These are phyloP conservation scores for Macrotyloma uniflorum DNA, from an alignment of 306 rosid species.

Conservation along the genomic window DNA sequence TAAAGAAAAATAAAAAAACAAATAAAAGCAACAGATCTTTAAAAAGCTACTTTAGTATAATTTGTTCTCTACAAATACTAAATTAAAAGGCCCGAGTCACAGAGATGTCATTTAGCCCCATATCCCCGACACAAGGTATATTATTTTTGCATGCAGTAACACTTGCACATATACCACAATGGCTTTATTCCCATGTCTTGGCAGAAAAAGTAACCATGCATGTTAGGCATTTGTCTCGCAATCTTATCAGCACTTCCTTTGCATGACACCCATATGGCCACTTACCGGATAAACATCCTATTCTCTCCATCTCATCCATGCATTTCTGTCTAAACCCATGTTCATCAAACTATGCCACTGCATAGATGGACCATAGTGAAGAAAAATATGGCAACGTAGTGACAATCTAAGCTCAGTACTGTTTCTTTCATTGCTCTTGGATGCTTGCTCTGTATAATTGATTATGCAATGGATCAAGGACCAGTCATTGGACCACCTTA, in stretches of 20 bases:
- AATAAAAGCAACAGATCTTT: conserved; percentile 28
- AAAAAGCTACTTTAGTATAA: conserved; percentile 41
- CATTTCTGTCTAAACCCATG: conserved; percentile 39
- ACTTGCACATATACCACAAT: conserved; percentile 33
- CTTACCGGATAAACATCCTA: conserved; percentile 18
- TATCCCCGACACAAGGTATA: conserved; percentile 63
- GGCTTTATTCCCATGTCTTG: conserved; percentile 43
- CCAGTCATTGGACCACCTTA: conserved; percentile 48
- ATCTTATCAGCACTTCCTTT: conserved; percentile 48
- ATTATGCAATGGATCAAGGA: conserved; percentile 43
- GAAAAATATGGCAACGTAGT: conserved; percentile 39
- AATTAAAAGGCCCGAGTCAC: conserved; percentile 33
- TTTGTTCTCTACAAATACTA: conserved; percentile 40
- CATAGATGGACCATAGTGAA: conserved; percentile 55
- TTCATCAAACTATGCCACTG: conserved; percentile 23
- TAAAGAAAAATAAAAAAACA: not conserved
- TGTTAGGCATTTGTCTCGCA: conserved; percentile 46
- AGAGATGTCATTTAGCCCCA: conserved; percentile 62
- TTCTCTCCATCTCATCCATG: conserved; percentile 40
- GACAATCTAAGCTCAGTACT: conserved; percentile 50
- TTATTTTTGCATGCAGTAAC: conserved; percentile 49
- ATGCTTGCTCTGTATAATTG: conserved; percentile 42
- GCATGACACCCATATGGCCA: conserved; percentile 49
- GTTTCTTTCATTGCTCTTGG: conserved; percentile 49
- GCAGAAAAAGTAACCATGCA: conserved; percentile 52